These are phyloP conservation scores for Hymenoscyphus occultus DNA, from an alignment of 2,329 filamentous ascomycete species.

Conservation along the genomic window DNA sequence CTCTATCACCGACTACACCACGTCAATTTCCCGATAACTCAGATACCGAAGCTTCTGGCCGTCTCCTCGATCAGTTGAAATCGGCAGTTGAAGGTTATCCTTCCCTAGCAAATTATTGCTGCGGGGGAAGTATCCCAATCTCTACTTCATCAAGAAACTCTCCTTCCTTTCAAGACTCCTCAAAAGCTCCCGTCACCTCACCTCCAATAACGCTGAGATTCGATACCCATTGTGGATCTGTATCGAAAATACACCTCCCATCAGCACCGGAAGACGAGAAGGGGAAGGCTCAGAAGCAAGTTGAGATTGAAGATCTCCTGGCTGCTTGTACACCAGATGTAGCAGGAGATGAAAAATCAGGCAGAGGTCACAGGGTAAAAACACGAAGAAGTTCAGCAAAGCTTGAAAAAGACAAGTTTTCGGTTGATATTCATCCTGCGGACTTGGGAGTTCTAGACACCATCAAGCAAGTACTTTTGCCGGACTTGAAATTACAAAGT, in stretches of 20 bases:
- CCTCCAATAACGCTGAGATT: slow-evolving; percentile 20
- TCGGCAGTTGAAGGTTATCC: slow-evolving; percentile 17
- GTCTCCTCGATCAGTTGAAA: slow-evolving; percentile 19
- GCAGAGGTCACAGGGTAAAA: slow-evolving; percentile 8
- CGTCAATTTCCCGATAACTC: neutral
- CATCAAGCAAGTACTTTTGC: slow-evolving; percentile 44
- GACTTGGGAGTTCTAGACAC: slow-evolving; percentile 50
- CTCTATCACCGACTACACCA: slow-evolving; percentile 13
- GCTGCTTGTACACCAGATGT: slow-evolving; percentile 43
- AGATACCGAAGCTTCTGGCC: slow-evolving; percentile 10
- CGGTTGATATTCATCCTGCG: slow-evolving; percentile 50
- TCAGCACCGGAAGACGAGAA: slow-evolving; percentile 10
- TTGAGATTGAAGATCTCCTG: slow-evolving; percentile 30
- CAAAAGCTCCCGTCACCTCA: slow-evolving; percentile 8
- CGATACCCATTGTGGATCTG: slow-evolving; percentile 12
- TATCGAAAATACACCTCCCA: slow-evolving; percentile 12
- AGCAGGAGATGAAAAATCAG: slow-evolving; percentile 11
- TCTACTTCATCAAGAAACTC: slow-evolving; percentile 9
- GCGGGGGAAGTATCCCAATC: slow-evolving; percentile 18
- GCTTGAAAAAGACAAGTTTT: slow-evolving; percentile 49
- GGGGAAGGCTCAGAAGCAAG: slow-evolving; percentile 7
- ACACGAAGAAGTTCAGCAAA: slow-evolving; percentile 49
- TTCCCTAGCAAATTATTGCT: slow-evolving; percentile 17
- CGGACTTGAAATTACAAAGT: slow-evolving; percentile 5
- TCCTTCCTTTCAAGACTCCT: slow-evolving; percentile 15